A percentile compares a stretch with the other conserved stretches of the same genome.
These are phyloP conservation scores for Pelargonium myrrhifolium DNA, from an alignment of 441 rosid species.

Conservation along the genomic window DNA sequence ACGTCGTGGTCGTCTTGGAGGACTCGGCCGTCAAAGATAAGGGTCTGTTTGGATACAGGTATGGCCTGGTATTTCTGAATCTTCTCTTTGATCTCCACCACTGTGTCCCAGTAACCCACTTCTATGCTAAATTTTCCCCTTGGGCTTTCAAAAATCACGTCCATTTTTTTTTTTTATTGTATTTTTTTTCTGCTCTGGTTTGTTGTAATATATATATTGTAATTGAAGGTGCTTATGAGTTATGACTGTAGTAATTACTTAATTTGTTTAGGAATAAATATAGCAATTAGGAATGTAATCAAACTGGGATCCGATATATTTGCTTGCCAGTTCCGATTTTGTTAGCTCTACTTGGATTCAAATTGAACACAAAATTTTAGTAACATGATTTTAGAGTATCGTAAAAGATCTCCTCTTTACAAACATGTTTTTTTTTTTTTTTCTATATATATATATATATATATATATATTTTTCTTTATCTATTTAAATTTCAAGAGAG, in stretches of 20 bases:
- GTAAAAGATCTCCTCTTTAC: too few relatives aligned
- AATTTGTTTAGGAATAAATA: too few relatives aligned
- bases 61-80: conserved; percentile 57
- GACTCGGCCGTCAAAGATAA: conserved; percentile 49
- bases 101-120: conserved; percentile 58
- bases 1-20: conserved; percentile 59
- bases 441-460: too few relatives aligned
- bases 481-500: too few relatives aligned
- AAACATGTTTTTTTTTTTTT: too few relatives aligned
- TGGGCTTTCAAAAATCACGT: conserved; percentile 49
- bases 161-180: conserved; percentile 30
- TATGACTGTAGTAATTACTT: too few relatives aligned
- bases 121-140: conserved; percentile 55
- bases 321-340: neutral
- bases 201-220: too few relatives aligned
- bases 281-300: neutral
- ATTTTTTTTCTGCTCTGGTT: too few relatives aligned
- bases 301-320: neutral
- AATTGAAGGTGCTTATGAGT: neutral
- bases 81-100: conserved; percentile 72
- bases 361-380: too few relatives aligned
- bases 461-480: too few relatives aligned
- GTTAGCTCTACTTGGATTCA: neutral
- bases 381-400: too few relatives aligned
- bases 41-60: conserved; percentile 48